phyloP scores from a whole-genome alignment of 306 rosid genomes.

The Oxytropis ochrocephala region DNA sequence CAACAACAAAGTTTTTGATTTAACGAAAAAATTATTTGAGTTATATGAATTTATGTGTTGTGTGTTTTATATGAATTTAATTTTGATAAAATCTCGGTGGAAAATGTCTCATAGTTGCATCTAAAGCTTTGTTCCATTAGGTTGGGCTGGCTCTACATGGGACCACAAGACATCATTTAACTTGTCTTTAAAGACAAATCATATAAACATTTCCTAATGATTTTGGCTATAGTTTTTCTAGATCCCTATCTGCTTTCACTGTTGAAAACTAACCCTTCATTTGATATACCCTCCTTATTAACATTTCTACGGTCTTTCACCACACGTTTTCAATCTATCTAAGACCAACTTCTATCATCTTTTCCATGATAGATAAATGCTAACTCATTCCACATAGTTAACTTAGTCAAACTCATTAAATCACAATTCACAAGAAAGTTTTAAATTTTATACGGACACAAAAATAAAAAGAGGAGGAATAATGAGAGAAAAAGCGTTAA shows the following conservation, averaged over 20 bases:
- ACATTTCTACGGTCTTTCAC: not conserved
- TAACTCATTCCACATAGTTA: not conserved
- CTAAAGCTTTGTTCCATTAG: not conserved
- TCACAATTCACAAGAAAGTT: not conserved
- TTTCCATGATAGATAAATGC: not conserved
- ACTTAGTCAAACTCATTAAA: not conserved
- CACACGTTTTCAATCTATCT: not conserved
- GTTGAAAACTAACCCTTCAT: not conserved
- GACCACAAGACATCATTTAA: not conserved
- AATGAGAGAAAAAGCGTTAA: constrained; percentile 26
- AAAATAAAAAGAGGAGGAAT: not conserved
- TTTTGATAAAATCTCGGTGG: not conserved
- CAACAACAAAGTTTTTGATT: too few relatives aligned
- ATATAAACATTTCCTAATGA: not conserved
- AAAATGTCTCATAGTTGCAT: not conserved
- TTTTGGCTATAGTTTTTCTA: not conserved
- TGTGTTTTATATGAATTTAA: not conserved
- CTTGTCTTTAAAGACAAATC: not conserved
- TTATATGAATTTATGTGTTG: not conserved
- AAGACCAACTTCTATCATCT: not conserved
- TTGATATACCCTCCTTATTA: not conserved
- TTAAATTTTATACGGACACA: not conserved
- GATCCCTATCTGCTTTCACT: not conserved
- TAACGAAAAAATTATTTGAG: too few relatives aligned
- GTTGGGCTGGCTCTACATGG: not conserved